phyloP scores from a whole-genome alignment of 2,329 filamentous ascomycete genomes.

The Aureobasidium mangrovei region DNA sequence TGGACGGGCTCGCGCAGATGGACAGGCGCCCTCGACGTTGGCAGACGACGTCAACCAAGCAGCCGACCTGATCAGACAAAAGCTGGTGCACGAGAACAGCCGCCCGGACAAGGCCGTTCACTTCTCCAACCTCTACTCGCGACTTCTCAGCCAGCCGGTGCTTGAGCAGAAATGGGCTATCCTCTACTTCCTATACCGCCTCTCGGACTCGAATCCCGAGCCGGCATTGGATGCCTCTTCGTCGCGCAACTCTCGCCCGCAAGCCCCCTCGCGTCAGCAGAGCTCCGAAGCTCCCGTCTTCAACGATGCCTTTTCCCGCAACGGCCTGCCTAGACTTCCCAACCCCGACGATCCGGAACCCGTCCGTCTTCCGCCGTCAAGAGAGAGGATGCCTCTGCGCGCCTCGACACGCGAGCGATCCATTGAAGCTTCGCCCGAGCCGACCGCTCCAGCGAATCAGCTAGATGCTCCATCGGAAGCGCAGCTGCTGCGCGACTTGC shows the following conservation, averaged over 20 bases:
- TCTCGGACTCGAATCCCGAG: slow-evolving; percentile 48
- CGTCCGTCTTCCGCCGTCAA: slow-evolving; percentile 17
- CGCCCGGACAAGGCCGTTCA: slow-evolving; percentile 66
- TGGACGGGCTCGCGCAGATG: slow-evolving; percentile 11
- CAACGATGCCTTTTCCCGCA: slow-evolving; percentile 41
- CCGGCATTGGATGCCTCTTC: neutral
- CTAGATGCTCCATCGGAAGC: slow-evolving; percentile 29
- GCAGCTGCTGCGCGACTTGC: slow-evolving; percentile 56
- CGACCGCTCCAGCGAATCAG: neutral
- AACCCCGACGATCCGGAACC: slow-evolving; percentile 20
- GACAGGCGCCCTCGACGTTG: slow-evolving; percentile 42
- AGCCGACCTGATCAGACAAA: slow-evolving; percentile 83
- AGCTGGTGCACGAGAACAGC: slow-evolving; percentile 68
- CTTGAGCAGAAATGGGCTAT: slow-evolving; percentile 96
- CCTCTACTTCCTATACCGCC: slow-evolving; percentile 77
- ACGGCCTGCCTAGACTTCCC: slow-evolving; percentile 34
- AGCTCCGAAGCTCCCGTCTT: slow-evolving; percentile 24
- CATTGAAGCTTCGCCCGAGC: slow-evolving; percentile 3
- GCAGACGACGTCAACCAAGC: slow-evolving; percentile 79
- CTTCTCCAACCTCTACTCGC: slow-evolving; percentile 85
- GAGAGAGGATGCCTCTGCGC: slow-evolving; percentile 12
- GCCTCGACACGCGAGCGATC: neutral
- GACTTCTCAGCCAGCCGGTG: slow-evolving; percentile 81
- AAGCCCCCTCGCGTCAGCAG: slow-evolving; percentile 2
- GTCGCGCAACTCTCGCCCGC: neutral